phyloP scores from a whole-genome alignment of 2,329 filamentous ascomycete species.

The Trichophyton rubrum region DNA sequence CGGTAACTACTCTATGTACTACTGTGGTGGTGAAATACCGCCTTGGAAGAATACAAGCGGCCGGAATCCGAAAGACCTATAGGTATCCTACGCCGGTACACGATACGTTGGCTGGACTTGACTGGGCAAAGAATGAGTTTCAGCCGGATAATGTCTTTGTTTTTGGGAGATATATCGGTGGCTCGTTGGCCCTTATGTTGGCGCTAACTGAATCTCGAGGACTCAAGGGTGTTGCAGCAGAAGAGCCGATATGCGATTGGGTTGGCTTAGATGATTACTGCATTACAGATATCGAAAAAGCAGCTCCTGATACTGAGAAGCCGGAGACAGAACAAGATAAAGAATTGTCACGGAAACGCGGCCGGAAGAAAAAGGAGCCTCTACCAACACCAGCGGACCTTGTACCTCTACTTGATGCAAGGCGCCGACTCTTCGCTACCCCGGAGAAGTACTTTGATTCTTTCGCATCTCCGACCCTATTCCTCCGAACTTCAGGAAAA shows the following conservation, averaged over 20 bases:
- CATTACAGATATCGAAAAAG: constrained; percentile 9
- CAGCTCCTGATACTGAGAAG: not conserved
- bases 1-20: constrained; percentile 22
- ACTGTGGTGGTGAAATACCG: constrained; percentile 33
- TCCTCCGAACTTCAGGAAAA: constrained; percentile 31
- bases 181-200: constrained; percentile 33
- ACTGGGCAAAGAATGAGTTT: constrained; percentile 27
- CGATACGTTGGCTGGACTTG: constrained; percentile 28
- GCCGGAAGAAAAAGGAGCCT: constrained; percentile 12
- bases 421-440: constrained; percentile 25
- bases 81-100: constrained; percentile 29
- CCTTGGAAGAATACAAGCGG: constrained; percentile 16
- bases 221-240: constrained; percentile 23
- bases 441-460: constrained; percentile 32
- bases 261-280: constrained; percentile 31
- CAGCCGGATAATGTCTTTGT: constrained; percentile 21
- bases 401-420: constrained; percentile 24
- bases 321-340: not conserved
- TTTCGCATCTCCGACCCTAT: constrained; percentile 33
- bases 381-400: constrained; percentile 21
- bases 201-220: constrained; percentile 29
- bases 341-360: constrained; percentile 6
- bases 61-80: constrained; percentile 11
- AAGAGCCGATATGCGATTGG: constrained; percentile 30
- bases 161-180: constrained; percentile 27